A percentile compares a stretch with the other conserved stretches of the same genome.
Conservation (phyloP, 768 basidiomycete species). For the Dentipellis fragilis region DNA sequence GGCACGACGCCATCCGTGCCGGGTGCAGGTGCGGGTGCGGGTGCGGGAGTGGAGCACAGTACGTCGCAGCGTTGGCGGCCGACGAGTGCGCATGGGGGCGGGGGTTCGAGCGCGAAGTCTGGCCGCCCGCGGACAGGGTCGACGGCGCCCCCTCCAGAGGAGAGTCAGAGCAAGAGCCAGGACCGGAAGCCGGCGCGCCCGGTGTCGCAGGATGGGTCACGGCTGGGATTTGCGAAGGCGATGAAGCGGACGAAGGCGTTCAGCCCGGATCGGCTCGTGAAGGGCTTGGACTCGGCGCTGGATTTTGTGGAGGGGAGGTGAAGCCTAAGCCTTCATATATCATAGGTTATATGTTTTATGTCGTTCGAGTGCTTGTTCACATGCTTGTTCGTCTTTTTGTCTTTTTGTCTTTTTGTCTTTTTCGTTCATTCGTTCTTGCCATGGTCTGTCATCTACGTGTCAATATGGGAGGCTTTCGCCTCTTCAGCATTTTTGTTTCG, state of each 20-base stretch:
- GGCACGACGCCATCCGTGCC: neutral
- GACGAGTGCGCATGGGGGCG: neutral
- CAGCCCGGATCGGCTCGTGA: slow-evolving; percentile 9
- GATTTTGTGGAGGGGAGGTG: slow-evolving; percentile 8
- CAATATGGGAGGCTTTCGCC: no score
- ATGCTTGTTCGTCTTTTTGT: no score
- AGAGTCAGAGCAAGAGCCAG: no score
- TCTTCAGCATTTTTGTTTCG: no score
- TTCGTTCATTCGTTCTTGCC: no score
- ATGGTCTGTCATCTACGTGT: no score
- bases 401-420: no score
- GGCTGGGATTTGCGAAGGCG: neutral
- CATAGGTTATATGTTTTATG: no score
- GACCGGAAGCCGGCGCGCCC: neutral
- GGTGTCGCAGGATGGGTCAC: slow-evolving; percentile 2
- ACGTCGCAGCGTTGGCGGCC: neutral
- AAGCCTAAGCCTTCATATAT: no score
- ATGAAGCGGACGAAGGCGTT: slow-evolving; percentile 5
- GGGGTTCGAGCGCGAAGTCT: neutral
- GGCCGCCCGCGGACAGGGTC: neutral
- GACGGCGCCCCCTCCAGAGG: neutral
- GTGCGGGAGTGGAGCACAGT: neutral
- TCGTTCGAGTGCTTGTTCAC: no score
- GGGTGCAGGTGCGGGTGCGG: no score
- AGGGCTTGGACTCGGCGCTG: slow-evolving; percentile 8